Evolutionary conservation across 148 eudicot species (phyloP).

Genomic region (Beta vulgaris): DNA sequence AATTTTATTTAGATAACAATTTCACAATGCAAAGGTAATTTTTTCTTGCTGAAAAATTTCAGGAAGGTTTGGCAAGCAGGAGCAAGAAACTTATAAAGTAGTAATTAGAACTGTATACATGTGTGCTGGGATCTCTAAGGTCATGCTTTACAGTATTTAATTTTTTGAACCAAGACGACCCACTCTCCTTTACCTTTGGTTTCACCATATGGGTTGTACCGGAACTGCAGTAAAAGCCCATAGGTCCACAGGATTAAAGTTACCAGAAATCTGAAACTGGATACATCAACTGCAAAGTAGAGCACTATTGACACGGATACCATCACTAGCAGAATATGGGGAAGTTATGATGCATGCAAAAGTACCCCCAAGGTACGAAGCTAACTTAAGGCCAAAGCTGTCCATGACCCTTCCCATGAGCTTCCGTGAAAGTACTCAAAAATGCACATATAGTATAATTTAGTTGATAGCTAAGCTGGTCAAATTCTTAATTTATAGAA

Average conservation of each 20-base stretch:
- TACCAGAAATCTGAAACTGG: neutral
- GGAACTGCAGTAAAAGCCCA: neutral
- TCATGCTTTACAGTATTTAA: neutral
- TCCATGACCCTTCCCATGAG: too few relatives aligned
- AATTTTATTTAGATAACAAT: neutral
- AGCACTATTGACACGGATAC: too few relatives aligned
- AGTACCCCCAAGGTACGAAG: too few relatives aligned
- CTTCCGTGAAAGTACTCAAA: too few relatives aligned
- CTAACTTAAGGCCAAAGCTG: too few relatives aligned
- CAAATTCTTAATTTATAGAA: too few relatives aligned
- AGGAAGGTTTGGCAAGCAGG: neutral
- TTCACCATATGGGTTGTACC: neutral
- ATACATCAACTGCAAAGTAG: too few relatives aligned
- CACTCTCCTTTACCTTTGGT: neutral
- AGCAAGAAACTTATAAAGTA: neutral
- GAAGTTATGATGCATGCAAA: too few relatives aligned
- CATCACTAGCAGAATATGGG: too few relatives aligned
- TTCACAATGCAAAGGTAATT: neutral
- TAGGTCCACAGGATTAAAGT: neutral
- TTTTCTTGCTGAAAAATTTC: too few relatives aligned
- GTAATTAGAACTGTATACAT: neutral
- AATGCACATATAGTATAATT: too few relatives aligned
- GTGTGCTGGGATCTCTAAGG: neutral
- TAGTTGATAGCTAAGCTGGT: too few relatives aligned
- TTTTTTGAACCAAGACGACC: neutral